A percentile compares a stretch with the other conserved stretches of the same genome.
Evolutionary conservation across 306 rosid species (phyloP).

Genomic region (Sindora glabra): DNA sequence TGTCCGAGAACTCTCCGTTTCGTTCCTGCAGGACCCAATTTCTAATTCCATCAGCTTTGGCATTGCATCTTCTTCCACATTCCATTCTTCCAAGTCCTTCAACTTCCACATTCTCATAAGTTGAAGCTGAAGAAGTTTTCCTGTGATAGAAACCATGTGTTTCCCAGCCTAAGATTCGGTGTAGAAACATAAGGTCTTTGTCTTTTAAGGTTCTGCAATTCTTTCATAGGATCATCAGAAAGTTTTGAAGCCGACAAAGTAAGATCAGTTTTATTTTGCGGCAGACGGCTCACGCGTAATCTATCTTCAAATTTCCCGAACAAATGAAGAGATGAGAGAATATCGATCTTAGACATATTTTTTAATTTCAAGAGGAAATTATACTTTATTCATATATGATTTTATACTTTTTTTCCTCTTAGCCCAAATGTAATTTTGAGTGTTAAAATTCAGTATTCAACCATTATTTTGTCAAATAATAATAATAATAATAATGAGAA

Average conservation of each 20-base stretch:
- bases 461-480: no score
- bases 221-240: slow-evolving; percentile 13
- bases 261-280: slow-evolving; percentile 18
- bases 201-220: slow-evolving; percentile 17
- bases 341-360: slow-evolving; percentile 6
- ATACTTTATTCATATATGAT: no score
- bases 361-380: no score
- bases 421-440: no score
- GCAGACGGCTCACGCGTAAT: neutral
- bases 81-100: slow-evolving; percentile 7
- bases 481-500: no score
- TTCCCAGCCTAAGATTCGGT: slow-evolving; percentile 13
- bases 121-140: slow-evolving; percentile 17
- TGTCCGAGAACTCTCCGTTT: neutral
- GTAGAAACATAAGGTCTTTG: slow-evolving; percentile 11
- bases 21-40: neutral
- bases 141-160: slow-evolving; percentile 6
- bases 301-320: slow-evolving; percentile 7
- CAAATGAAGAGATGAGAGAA: slow-evolving; percentile 21
- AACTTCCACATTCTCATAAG: slow-evolving; percentile 30
- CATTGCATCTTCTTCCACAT: slow-evolving; percentile 19
- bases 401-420: no score
- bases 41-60: slow-evolving; percentile 23
- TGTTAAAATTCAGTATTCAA: no score
- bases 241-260: slow-evolving; percentile 32